Evolutionary conservation across 345 rosid species (phyloP).

Genomic region (Carallia brachiata): DNA sequence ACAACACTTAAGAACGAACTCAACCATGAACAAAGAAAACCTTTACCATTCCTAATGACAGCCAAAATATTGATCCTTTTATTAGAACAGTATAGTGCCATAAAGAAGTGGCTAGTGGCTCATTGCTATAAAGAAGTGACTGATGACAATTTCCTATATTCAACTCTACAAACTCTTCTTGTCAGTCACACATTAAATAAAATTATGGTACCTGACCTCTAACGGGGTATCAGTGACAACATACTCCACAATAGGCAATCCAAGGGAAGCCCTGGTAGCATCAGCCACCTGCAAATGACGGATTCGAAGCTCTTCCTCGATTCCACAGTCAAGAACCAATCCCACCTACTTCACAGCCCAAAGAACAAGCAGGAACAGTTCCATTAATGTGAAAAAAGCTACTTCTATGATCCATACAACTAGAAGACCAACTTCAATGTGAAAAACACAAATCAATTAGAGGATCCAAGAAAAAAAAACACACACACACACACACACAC

Average conservation of each 20-base stretch:
- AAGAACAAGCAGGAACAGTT: neutral
- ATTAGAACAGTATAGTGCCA: no score
- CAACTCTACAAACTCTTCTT: neutral
- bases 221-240: slow-evolving; percentile 47
- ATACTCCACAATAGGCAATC: slow-evolving; percentile 57
- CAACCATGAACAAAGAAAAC: no score
- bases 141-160: neutral
- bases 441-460: neutral
- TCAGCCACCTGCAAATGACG: slow-evolving; percentile 68
- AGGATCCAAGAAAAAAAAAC: neutral
- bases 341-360: slow-evolving; percentile 46
- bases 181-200: neutral
- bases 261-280: slow-evolving; percentile 73
- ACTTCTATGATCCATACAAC: neutral
- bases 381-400: neutral
- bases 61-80: no score
- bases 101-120: neutral
- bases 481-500: slow-evolving; percentile 18
- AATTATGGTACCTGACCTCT: slow-evolving; percentile 23
- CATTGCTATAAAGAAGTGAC: neutral
- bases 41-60: no score
- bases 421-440: neutral
- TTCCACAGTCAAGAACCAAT: slow-evolving; percentile 59
- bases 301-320: slow-evolving; percentile 53
- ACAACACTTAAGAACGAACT: no score